A percentile compares a stretch with the other conserved stretches of the same genome.
Conservation (phyloP, 164 flowering plant genomes). For the Aristolochia contorta region DNA sequence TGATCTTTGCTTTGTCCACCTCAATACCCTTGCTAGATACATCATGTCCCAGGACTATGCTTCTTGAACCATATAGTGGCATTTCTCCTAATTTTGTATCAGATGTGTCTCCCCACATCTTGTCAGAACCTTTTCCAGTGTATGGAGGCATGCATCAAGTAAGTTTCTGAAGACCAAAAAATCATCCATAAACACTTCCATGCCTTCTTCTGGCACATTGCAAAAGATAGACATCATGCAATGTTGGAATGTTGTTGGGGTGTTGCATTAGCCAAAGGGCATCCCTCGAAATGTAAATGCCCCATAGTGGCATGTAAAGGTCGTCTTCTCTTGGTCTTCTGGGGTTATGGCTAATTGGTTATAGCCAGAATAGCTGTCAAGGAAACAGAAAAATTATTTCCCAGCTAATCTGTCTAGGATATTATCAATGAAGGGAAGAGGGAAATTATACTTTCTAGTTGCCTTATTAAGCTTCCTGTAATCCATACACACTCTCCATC, state of each 20-base stretch:
- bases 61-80: neutral
- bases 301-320: conserved; percentile 3
- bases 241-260: neutral
- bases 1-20: neutral
- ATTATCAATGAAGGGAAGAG: neutral
- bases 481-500: conserved; percentile 1
- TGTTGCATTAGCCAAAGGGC: conserved; percentile 2
- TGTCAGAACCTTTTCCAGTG: too few relatives aligned
- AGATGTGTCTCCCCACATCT: neutral
- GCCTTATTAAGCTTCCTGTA: neutral
- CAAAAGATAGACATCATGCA: conserved; percentile 1
- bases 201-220: neutral
- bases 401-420: neutral
- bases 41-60: neutral
- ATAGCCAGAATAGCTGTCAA: conserved; percentile 4
- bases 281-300: neutral
- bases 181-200: neutral
- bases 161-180: neutral
- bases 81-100: neutral
- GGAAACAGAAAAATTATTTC: neutral
- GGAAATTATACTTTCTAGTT: neutral
- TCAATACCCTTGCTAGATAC: neutral
- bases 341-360: neutral
- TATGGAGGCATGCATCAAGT: neutral
- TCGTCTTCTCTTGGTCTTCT: neutral